Evolutionary conservation across 2,329 filamentous ascomycete genomes (phyloP).

Genomic region (Exophiala bonariae): DNA sequence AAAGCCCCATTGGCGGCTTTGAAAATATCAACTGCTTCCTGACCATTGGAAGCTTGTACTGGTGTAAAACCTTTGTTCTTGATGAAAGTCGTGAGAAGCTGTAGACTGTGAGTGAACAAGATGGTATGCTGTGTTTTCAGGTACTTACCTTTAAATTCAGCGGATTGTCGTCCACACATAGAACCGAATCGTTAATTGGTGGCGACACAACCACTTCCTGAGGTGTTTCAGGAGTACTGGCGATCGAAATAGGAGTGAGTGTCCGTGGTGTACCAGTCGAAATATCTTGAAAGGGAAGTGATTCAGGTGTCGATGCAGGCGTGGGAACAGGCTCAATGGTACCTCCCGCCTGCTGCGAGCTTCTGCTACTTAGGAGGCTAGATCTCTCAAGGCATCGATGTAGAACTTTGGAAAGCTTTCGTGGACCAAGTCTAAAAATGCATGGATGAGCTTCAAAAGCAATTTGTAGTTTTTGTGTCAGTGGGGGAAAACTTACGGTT

Average conservation of each 20-base stretch:
- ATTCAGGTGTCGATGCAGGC: neutral
- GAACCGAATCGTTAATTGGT: constrained; percentile 11
- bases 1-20: constrained; percentile 3
- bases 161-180: constrained; percentile 44
- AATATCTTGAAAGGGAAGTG: too few species aligned
- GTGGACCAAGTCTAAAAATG: constrained; percentile 8
- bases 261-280: too few species aligned
- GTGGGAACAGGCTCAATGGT: constrained; percentile 2
- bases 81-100: constrained; percentile 42
- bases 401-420: constrained; percentile 10
- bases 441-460: neutral
- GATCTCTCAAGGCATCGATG: constrained; percentile 4
- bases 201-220: neutral
- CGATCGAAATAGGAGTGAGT: too few species aligned
- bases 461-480: too few species aligned
- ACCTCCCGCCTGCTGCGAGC: neutral
- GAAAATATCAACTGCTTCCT: constrained; percentile 32
- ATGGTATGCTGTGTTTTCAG: too few species aligned
- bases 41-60: constrained; percentile 42
- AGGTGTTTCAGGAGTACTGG: neutral
- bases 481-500: constrained; percentile 8
- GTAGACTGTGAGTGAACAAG: neutral
- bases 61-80: constrained; percentile 36
- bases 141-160: constrained; percentile 40
- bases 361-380: neutral